Base-by-base conservation (phyloP, 2,329 filamentous ascomycete species). In the Phaeosphaeria sp. region DNA sequence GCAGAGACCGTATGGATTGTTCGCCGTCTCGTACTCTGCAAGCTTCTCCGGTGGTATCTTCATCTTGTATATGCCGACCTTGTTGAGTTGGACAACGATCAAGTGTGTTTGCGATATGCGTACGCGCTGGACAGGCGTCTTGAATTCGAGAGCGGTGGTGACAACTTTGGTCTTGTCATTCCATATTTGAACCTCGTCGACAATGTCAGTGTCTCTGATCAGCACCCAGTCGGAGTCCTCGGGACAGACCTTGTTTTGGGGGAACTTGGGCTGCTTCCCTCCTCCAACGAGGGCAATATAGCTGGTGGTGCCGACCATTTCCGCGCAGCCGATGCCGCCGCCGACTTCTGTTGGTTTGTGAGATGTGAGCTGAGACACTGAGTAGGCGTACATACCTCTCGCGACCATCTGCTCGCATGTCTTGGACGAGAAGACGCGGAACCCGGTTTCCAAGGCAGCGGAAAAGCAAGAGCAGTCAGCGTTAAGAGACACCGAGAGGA, bases 211-310 rank as follows among this genome's bases (percentile, higher is more conserved):
- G 41, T 61, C 44, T 61, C 55, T 53, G 61, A 73, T 50, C 11
- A 68, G 50, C 9, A 66, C 59, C 71, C 69, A 74, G 65, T 61
- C 65, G 46, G 58, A 51, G 55, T 69, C 65, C 51, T 69, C 51
- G 59, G 65, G 61, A 65, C 60, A 61, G 58, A 89, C 91, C 83
- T 96, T 96, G 78, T 93, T 96, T 73, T 90, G 90, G 15, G 92
- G 89, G 69, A 92, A 95, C 72, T 94, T 94, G 52, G 93, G 92
- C 58, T 89, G 87, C 68, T 86, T 90, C 49, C 95, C 93, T 66
- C 94, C 94, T 63, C 93, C 93, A 54, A 97, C 92, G 10, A 98
- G 84, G 25, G 92, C 94, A 36, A 97, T 83, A 75, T 93, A 96
- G 79, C 94, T 93, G 52, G 91, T 89, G 66, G 88, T 90, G 46